These are phyloP conservation scores for Schwanniomyces sp. DNA, from an alignment of 805 yeast genomes.

Conservation along the genomic window DNA sequence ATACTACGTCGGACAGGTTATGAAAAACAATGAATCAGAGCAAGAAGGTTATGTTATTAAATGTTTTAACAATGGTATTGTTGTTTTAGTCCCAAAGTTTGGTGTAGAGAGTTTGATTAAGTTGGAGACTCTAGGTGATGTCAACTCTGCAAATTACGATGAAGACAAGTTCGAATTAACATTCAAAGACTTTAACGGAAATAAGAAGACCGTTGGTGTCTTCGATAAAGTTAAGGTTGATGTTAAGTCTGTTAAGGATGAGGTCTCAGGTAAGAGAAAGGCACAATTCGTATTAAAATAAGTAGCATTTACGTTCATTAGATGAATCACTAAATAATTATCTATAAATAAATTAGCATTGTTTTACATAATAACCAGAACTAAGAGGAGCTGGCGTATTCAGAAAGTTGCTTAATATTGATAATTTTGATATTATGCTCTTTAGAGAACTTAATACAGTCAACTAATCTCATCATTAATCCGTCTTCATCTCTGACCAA, in stretches of 20 bases:
- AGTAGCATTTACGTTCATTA: conserved; percentile 1
- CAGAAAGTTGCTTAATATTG: conserved; percentile 72
- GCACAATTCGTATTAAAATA: conserved; percentile 69
- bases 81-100: conserved; percentile 89
- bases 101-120: conserved; percentile 94
- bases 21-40: conserved; percentile 75
- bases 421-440: conserved; percentile 65
- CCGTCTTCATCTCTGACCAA: conserved; percentile 92
- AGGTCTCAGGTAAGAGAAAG: conserved; percentile 86
- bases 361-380: background rate
- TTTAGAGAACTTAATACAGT: conserved; percentile 71
- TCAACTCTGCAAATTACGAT: conserved; percentile 60
- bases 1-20: conserved; percentile 96
- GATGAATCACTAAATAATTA: background rate
- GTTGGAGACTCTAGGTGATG: conserved; percentile 71
- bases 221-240: conserved; percentile 86
- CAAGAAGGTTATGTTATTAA: conserved; percentile 92
- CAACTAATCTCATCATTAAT: conserved; percentile 89
- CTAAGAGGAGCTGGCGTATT: conserved; percentile 29
- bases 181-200: conserved; percentile 50
- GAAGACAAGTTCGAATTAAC: conserved; percentile 75
- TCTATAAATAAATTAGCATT: background rate
- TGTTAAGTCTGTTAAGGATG: conserved; percentile 80
- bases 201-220: conserved; percentile 55
- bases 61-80: conserved; percentile 92